Evolutionary conservation across 768 basidiomycete genomes (phyloP).

Genomic region (Mycena rebaudengoi): DNA sequence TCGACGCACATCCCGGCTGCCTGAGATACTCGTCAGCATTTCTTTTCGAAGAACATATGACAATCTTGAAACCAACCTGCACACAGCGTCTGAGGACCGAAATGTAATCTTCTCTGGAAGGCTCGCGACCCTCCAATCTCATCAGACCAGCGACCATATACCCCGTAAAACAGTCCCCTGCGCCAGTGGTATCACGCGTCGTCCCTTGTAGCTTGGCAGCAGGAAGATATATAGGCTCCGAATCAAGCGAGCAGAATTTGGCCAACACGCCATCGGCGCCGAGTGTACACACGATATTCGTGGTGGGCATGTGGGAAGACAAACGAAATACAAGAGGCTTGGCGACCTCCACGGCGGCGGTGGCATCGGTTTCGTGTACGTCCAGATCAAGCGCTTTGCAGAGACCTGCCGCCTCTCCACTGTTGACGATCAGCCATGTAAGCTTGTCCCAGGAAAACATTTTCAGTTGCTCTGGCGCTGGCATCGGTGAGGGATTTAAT

Average conservation of each 20-base stretch:
- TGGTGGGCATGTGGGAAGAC: conserved; percentile 37
- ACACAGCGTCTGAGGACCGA: conserved; percentile 51
- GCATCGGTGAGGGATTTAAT: conserved; percentile 69
- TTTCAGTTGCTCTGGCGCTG: conserved; percentile 45
- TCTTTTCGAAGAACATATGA: background rate
- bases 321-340: conserved; percentile 8
- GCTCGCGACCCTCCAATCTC: conserved; percentile 41
- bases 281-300: conserved; percentile 66
- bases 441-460: conserved; percentile 60
- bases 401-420: conserved; percentile 54
- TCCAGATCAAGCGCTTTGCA: conserved; percentile 36
- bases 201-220: conserved; percentile 53
- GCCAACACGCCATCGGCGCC: conserved; percentile 61
- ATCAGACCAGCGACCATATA: conserved; percentile 67
- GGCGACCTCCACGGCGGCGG: conserved; percentile 1
- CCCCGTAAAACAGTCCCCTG: conserved; percentile 72
- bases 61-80: background rate
- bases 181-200: conserved; percentile 65
- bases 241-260: conserved; percentile 42
- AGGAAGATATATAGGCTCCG: conserved; percentile 47
- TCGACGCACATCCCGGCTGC: conserved; percentile 72
- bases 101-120: conserved; percentile 40
- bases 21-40: conserved; percentile 36
- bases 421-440: conserved; percentile 66
- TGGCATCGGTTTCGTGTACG: conserved; percentile 12